Conservation (phyloP, 1,284 basidiomycete genomes). For the Fistulina hepatica region DNA sequence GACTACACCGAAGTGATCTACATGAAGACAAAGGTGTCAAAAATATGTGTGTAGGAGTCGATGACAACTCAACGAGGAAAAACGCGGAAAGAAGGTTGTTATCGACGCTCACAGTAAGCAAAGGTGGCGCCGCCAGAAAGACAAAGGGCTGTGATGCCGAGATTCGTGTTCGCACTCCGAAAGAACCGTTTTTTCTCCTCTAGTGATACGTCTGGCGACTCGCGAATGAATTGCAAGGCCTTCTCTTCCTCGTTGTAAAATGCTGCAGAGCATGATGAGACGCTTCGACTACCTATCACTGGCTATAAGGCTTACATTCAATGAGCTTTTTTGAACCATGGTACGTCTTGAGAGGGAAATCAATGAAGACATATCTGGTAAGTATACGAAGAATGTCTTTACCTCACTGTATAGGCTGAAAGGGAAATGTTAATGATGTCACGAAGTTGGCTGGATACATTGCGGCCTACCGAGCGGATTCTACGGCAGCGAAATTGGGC, state of each 20-base stretch:
- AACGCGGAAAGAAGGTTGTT: not conserved
- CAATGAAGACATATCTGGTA: slow-evolving; percentile 11
- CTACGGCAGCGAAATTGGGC: slow-evolving; percentile 91
- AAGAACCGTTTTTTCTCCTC: slow-evolving; percentile 94
- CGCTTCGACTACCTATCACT: not conserved
- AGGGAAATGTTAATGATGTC: not conserved
- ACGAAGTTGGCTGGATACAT: not conserved
- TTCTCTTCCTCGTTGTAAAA: slow-evolving; percentile 75
- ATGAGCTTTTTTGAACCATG: slow-evolving; percentile 81
- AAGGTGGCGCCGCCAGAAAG: slow-evolving; percentile 91
- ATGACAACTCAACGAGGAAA: not conserved
- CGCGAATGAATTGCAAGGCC: slow-evolving; percentile 65
- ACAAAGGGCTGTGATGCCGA: slow-evolving; percentile 77
- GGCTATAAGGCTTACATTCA: slow-evolving; percentile 46
- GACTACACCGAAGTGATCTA: slow-evolving; percentile 86
- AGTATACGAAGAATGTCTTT: slow-evolving; percentile 16
- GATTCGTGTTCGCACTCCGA: slow-evolving; percentile 79
- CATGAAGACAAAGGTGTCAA: not conserved
- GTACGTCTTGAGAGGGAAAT: slow-evolving; percentile 53
- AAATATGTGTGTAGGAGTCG: slow-evolving; percentile 1
- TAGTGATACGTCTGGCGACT: slow-evolving; percentile 59
- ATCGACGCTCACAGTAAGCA: slow-evolving; percentile 69
- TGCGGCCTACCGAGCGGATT: slow-evolving; percentile 63
- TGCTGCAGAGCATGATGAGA: slow-evolving; percentile 29
- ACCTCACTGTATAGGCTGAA: slow-evolving; percentile 81